Base-by-base conservation (phyloP, 2,329 filamentous ascomycete species). In the Orbilia brochopaga region DNA sequence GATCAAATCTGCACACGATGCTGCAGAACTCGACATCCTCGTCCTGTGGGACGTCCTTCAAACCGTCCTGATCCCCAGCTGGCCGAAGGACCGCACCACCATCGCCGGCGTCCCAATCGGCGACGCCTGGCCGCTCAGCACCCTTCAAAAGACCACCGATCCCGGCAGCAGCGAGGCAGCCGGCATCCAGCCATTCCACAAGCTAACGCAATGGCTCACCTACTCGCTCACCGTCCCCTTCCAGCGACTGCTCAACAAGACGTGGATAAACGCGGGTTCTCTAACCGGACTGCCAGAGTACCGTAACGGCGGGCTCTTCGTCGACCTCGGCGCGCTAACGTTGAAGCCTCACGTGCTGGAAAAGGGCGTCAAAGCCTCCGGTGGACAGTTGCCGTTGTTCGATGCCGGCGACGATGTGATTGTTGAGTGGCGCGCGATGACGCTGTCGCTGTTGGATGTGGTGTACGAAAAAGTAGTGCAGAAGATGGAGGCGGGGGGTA, bases 211-310 rank as follows among this genome's bases (percentile, higher is more conserved):
- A 80, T 97, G 92, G 92, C 87, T 97, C 62, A 91, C 90, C 52
- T 96, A 96, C 80, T 96, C 91, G 1, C 85, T 97, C 62, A 95
- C 95, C 90, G 88, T 92, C 27, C 92, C 92, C 0, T 94, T 96
- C 88, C 86, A 88, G 65, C 90, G 87, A 74, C 80, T 96, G 21
- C 86, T 96, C 75, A 86, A 89, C 65, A 87, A 95, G 70, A 87
- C 90, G 75, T 94, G 94, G 79, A 87, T 89, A 1, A 90, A 91
- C 51, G 86, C 86, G 0, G 90, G 95, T 73, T 84, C 95, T 2
- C 83, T 96, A 74, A 97, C 92, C 0, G 92, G 91, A 19, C 83
- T 97, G 1, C 92, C 92, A 0, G 92, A 97, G 79, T 97, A 97
- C 79, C 87, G 92, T 64, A 97, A 97, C 76, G 92, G 92, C 48